A percentile compares a stretch with the other conserved stretches of the same genome.
These are phyloP conservation scores for Osmanthus fragrans DNA, from an alignment of 257 asterid species.

Conservation along the genomic window DNA sequence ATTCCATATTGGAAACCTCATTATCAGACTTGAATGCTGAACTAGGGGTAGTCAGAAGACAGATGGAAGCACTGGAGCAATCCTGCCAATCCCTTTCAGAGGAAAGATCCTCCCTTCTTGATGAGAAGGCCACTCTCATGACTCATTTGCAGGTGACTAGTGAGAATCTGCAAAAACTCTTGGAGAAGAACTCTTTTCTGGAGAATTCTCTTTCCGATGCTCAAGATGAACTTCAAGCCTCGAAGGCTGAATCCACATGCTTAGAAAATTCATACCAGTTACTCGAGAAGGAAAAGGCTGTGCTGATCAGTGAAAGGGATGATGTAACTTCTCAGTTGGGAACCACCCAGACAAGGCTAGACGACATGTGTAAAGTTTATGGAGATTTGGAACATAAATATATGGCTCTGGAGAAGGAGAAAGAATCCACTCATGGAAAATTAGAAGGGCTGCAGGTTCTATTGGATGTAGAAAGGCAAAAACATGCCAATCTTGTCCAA, in stretches of 20 bases:
- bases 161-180: constrained; percentile 63
- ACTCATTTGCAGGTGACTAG: constrained; percentile 54
- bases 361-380: constrained; percentile 54
- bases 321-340: constrained; percentile 59
- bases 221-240: constrained; percentile 60
- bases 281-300: constrained; percentile 70
- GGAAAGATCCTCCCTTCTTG: constrained; percentile 67
- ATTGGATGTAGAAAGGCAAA: constrained; percentile 62
- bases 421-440: constrained; percentile 49
- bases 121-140: constrained; percentile 58
- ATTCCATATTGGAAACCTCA: constrained; percentile 74
- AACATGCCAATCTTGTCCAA: constrained; percentile 46
- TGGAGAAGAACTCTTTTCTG: constrained; percentile 66
- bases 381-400: constrained; percentile 62
- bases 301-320: constrained; percentile 58
- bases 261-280: constrained; percentile 75
- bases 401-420: constrained; percentile 67
- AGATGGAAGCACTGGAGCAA: constrained; percentile 61
- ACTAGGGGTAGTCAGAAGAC: constrained; percentile 72
- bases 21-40: constrained; percentile 79
- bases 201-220: constrained; percentile 64
- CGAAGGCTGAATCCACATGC: constrained; percentile 59
- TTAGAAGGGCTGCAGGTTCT: constrained; percentile 60
- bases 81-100: constrained; percentile 58
- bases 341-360: constrained; percentile 45